A percentile compares a stretch with the other conserved stretches of the same genome.
Conservation (phyloP, 169 alveolate species). For the Babesia bigemina region DNA sequence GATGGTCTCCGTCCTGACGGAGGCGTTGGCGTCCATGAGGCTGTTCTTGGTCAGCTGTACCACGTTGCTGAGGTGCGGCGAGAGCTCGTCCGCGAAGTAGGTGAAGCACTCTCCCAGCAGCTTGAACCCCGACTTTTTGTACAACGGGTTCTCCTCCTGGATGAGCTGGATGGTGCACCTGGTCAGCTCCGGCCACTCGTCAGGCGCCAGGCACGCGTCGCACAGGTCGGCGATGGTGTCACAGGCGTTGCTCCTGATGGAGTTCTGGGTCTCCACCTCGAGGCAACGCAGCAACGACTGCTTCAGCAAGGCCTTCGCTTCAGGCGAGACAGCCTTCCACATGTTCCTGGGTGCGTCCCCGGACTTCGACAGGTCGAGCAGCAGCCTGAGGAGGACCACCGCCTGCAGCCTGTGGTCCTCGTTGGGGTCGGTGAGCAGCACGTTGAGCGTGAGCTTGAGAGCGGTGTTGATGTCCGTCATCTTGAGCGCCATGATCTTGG, state of each 20-base stretch:
- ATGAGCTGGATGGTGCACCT: slow-evolving; percentile 70
- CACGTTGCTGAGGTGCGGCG: slow-evolving; percentile 56
- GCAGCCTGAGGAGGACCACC: slow-evolving; percentile 68
- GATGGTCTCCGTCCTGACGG: slow-evolving; percentile 75
- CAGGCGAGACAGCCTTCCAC: slow-evolving; percentile 68
- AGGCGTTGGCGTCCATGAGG: slow-evolving; percentile 61
- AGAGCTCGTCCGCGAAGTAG: slow-evolving; percentile 68
- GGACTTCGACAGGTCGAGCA: slow-evolving; percentile 70
- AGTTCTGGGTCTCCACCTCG: slow-evolving; percentile 67
- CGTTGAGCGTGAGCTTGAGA: slow-evolving; percentile 68
- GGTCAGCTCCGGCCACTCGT: slow-evolving; percentile 80
- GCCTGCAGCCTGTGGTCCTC: slow-evolving; percentile 77
- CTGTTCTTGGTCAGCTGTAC: slow-evolving; percentile 68
- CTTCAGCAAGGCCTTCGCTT: slow-evolving; percentile 67
- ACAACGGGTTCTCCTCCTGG: slow-evolving; percentile 68
- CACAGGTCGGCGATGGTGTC: slow-evolving; percentile 76
- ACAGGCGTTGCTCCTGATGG: slow-evolving; percentile 74
- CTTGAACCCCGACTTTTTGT: slow-evolving; percentile 75
- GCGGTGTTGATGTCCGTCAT: slow-evolving; percentile 69
- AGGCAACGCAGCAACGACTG: slow-evolving; percentile 68
- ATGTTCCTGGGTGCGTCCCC: slow-evolving; percentile 63
- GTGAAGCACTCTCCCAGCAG: slow-evolving; percentile 72
- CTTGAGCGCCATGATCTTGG: slow-evolving; percentile 67
- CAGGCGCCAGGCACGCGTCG: slow-evolving; percentile 50
- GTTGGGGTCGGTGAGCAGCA: slow-evolving; percentile 69